Percentiles rank a stretch among this genome's conserved stretches.
phyloP scores from a whole-genome alignment of 2,329 filamentous ascomycete species.

The Epichloe glyceriae region DNA sequence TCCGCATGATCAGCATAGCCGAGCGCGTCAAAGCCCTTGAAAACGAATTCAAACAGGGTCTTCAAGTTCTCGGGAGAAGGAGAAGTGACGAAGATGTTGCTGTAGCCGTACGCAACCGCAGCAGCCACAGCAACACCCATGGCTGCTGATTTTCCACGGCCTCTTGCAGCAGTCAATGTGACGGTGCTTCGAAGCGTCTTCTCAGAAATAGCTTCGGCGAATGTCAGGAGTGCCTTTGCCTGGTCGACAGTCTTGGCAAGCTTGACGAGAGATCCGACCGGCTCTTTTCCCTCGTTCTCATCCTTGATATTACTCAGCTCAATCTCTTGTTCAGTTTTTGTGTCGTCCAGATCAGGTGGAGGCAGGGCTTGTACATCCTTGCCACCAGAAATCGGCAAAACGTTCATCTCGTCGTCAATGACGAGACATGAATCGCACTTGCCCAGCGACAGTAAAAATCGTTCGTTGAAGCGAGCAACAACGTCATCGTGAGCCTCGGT shows the following conservation, averaged over 20 bases:
- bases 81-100: constrained; percentile 98
- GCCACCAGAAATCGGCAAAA: constrained; percentile 89
- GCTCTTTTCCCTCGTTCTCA: constrained; percentile 69
- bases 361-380: constrained; percentile 78
- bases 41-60: constrained; percentile 94
- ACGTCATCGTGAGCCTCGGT: constrained; percentile 95
- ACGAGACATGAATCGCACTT: constrained; percentile 90
- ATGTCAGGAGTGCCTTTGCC: constrained; percentile 90
- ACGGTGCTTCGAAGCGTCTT: constrained; percentile 93
- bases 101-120: constrained; percentile 90
- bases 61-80: constrained; percentile 97
- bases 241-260: constrained; percentile 89
- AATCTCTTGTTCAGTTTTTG: constrained; percentile 55
- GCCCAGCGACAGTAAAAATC: constrained; percentile 91
- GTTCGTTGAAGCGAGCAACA: constrained; percentile 91
- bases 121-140: constrained; percentile 89
- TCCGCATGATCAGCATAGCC: constrained; percentile 91
- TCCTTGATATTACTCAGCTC: constrained; percentile 85
- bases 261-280: constrained; percentile 70
- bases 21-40: constrained; percentile 93
- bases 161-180: constrained; percentile 82
- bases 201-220: constrained; percentile 90
- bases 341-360: constrained; percentile 58
- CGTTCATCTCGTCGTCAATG: constrained; percentile 94
- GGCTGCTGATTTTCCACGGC: constrained; percentile 92